A percentile compares a stretch with the other conserved stretches of the same genome.
phyloP scores from a whole-genome alignment of 2,329 filamentous ascomycete species.

The Fusarium austroafricanum region DNA sequence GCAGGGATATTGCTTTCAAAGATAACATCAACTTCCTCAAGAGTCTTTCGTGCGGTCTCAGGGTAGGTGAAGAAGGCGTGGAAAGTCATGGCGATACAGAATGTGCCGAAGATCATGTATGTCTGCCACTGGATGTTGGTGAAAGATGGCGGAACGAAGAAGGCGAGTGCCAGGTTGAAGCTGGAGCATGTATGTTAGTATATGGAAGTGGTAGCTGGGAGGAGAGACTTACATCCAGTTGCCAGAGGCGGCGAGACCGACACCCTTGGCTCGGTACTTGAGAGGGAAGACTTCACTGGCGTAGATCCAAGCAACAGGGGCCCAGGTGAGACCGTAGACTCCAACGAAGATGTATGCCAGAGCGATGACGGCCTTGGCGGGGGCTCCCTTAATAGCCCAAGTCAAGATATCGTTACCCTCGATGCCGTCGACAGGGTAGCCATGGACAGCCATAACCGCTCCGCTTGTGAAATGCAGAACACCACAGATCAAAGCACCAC shows the following conservation, averaged over 20 bases:
- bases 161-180: slow-evolving; percentile 56
- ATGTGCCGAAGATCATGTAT: slow-evolving; percentile 59
- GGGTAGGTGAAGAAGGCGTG: slow-evolving; percentile 66
- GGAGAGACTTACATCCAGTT: slow-evolving; percentile 52
- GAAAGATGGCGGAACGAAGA: slow-evolving; percentile 54
- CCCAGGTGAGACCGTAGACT: slow-evolving; percentile 56
- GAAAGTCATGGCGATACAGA: slow-evolving; percentile 56
- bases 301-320: slow-evolving; percentile 66
- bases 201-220: accelerated
- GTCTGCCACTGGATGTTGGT: slow-evolving; percentile 61
- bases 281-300: slow-evolving; percentile 67
- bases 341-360: slow-evolving; percentile 61
- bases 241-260: slow-evolving; percentile 62
- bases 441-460: slow-evolving; percentile 62
- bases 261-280: slow-evolving; percentile 63
- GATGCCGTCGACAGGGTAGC: slow-evolving; percentile 57
- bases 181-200: slow-evolving; percentile 12
- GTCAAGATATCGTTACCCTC: slow-evolving; percentile 59
- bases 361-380: slow-evolving; percentile 63
- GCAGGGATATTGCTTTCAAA: slow-evolving; percentile 41
- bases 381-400: slow-evolving; percentile 57
- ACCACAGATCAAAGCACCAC: slow-evolving; percentile 59
- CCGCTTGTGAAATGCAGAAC: slow-evolving; percentile 61
- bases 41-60: slow-evolving; percentile 58
- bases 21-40: slow-evolving; percentile 41